Evolutionary conservation across 2,329 filamentous ascomycete genomes (phyloP), one percentile per base, ranked within the genome.

Genomic region (Arachnopeziza araneosa): DNA sequence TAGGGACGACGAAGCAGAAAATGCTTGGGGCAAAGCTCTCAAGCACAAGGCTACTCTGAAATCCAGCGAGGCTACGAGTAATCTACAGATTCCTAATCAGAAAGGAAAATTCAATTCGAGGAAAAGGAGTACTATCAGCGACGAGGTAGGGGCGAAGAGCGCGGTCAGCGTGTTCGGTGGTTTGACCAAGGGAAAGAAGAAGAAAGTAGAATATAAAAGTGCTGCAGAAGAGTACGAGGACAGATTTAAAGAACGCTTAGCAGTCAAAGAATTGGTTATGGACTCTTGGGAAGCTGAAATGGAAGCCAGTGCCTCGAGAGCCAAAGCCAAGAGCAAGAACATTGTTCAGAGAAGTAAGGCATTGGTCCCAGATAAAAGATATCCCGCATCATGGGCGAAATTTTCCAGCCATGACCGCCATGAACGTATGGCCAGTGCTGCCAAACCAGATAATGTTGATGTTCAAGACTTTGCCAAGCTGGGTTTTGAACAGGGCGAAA

Each of bases 361-460:
- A 12, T 57, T 58, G 1, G 63, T 59, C 9, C 63, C 65, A 8
- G 65, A 67, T 52, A 57, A 51, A 14, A 61, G 65, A 52, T 70
- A 65, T 56, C 70, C 70, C 19, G 60, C 60, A 8, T 60, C 64
- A 10, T 72, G 70, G 70, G 64, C 69, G 49, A 61, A 63, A 22
- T 72, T 63, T 52, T 64, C 66, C 3, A 70, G 65, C 30, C 68
- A 71, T 44, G 62, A 60, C 51, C 66, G 70, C 1, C 44, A 60
- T n/a, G 63, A 67, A 52, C 63, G 70, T 30, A 63, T 54, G 23
- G 44, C 52, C 8, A 68, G 64, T 56, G 66, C 65, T 7, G 36
- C 36, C 23, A 24, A 50, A 1, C 60, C 71, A 23, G 60, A 66
- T 24, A 5, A 19, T 44, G 30, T 60, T 2, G 36, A 44, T 4